phyloP scores from a whole-genome alignment of 352 stramenopile genomes.

The Pythium sukuiense region DNA sequence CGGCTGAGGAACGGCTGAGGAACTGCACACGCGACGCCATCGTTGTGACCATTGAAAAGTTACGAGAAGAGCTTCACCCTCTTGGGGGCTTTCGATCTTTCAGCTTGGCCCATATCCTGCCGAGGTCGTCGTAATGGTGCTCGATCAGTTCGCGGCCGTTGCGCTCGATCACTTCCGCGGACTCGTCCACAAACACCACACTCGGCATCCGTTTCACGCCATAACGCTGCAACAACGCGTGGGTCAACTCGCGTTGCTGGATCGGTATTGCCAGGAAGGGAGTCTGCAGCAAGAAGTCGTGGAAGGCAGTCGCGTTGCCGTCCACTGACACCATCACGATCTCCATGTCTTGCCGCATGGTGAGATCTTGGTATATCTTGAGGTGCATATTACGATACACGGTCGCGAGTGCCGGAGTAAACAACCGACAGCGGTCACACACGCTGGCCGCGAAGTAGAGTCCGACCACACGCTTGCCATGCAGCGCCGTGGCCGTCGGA shows the following conservation, averaged over 20 bases:
- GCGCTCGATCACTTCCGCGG: constrained; percentile 45
- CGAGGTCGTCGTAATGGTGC: constrained; percentile 51
- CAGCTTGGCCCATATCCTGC: constrained; percentile 35
- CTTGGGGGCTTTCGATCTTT: neutral
- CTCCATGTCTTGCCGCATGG: constrained; percentile 56
- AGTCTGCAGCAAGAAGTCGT: constrained; percentile 48
- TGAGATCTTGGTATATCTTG: constrained; percentile 41
- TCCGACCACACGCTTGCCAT: constrained; percentile 46
- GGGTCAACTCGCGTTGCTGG: constrained; percentile 33
- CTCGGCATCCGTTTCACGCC: constrained; percentile 55
- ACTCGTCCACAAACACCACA: constrained; percentile 58
- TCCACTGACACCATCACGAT: constrained; percentile 62
- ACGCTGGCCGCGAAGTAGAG: constrained; percentile 62
- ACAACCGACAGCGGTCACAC: constrained; percentile 47
- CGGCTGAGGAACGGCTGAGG: too few species aligned
- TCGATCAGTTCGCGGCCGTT: constrained; percentile 53
- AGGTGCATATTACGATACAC: constrained; percentile 63
- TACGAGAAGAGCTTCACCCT: neutral
- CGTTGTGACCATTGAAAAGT: too few species aligned
- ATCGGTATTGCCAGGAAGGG: constrained; percentile 55
- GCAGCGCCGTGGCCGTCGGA: constrained; percentile 40
- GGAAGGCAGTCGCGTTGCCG: constrained; percentile 42
- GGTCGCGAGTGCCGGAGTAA: constrained; percentile 57
- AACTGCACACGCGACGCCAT: too few species aligned
- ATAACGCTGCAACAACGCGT: constrained; percentile 49